These are phyloP conservation scores for Sporisorium scitamineum DNA, from an alignment of 1,284 basidiomycete genomes.

Conservation along the genomic window DNA sequence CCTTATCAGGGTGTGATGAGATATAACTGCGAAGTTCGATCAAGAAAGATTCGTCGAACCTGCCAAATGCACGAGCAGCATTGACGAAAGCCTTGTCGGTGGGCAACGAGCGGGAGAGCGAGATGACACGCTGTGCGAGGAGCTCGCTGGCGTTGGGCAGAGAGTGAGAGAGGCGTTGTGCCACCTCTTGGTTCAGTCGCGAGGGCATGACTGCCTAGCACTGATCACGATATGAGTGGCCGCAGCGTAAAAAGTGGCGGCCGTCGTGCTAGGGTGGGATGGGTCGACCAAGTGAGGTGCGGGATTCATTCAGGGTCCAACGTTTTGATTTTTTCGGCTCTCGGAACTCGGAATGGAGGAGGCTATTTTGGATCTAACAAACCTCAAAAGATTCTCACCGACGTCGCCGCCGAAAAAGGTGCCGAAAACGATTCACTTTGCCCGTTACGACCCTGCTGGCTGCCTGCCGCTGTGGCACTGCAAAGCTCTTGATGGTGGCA, in stretches of 20 bases:
- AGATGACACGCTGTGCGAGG: conserved; percentile 59
- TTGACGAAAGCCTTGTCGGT: conserved; percentile 54
- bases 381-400: background rate
- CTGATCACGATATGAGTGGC: background rate
- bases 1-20: conserved; percentile 29
- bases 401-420: background rate
- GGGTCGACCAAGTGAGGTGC: background rate
- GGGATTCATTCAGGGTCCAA: conserved; percentile 22
- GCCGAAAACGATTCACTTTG: background rate
- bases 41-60: conserved; percentile 79
- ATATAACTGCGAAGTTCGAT: conserved; percentile 71
- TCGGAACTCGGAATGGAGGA: conserved; percentile 24
- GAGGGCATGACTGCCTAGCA: conserved; percentile 13
- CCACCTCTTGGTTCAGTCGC: conserved; percentile 41
- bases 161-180: conserved; percentile 28
- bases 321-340: conserved; percentile 9
- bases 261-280: background rate
- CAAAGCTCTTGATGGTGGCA: background rate
- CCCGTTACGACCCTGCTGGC: background rate
- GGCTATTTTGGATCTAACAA: background rate
- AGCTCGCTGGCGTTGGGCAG: conserved; percentile 55
- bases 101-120: conserved; percentile 52
- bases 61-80: conserved; percentile 86
- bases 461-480: background rate
- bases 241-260: background rate